Base-by-base conservation (phyloP, 805 yeast genomes). In the Starmerella ratchasimensis region DNA sequence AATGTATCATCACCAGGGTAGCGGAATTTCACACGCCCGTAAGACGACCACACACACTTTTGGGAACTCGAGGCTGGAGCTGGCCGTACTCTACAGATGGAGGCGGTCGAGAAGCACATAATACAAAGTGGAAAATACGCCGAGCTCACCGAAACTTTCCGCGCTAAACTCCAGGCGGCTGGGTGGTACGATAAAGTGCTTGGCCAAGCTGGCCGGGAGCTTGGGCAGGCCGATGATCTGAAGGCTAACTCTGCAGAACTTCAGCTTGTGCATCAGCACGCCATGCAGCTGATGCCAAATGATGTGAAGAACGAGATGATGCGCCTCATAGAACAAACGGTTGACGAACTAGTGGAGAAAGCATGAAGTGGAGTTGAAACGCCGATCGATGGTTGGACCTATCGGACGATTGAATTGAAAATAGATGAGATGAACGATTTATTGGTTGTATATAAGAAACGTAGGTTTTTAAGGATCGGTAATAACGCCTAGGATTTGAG, bases 151-250 rank as follows among this genome's bases (percentile, higher is more conserved):
- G 68, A 70, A 36, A 64, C 68, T 33, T 60, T 86, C 41, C 72
- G 73, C 48, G 66, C 75, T 38, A 72, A 71, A 50, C 66, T 86
- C 9, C 68, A 74, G 36, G 79, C 80, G 52, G 68, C 77, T 1
- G 95, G 95, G 5, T 86, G 96, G 96, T 73, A 72, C 43, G 93
- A 82, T 48, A 67, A 76, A 38, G 74, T 86, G 20, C 65, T 72
- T 32, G 68, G 67, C 28, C 48, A 78, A 29, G 79, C 93, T 1
- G 34, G 46, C 47, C 63, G 56, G 23, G 60, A 63, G 38, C 61
- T 66, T n/a, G 55, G 60, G 21, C 49, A 55, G n/a, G 62, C 62
- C 18, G 65, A 62, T 27, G 55, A 57, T 9, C 64, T 71, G 10
- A 74, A 65, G 45, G 76, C 76, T 5, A 31, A 25, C 11, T 16